Percentiles rank a stretch among this genome's conserved stretches.
phyloP scores from a whole-genome alignment of 2,329 filamentous ascomycete genomes.

The Paraphaeosphaeria sporulosa region DNA sequence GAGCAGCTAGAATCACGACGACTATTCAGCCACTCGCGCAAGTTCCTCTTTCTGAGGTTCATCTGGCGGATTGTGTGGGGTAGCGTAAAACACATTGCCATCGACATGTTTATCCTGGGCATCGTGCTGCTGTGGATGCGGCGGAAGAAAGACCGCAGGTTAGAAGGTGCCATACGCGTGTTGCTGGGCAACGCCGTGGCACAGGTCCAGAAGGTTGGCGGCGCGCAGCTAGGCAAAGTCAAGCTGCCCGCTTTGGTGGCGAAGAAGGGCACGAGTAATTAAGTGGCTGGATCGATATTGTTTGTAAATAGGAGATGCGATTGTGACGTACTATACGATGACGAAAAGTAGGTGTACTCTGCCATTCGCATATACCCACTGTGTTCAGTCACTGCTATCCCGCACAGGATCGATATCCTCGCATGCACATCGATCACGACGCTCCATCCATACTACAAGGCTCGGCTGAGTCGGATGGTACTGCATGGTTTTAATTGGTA shows the following conservation, averaged over 20 bases:
- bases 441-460: no score
- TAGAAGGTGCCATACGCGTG: conserved; percentile 77
- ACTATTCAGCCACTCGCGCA: conserved; percentile 71
- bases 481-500: no score
- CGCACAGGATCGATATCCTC: no score
- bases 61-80: conserved; percentile 78
- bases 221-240: conserved; percentile 31
- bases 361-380: no score
- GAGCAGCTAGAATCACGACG: conserved; percentile 86
- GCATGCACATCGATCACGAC: no score
- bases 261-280: conserved; percentile 22
- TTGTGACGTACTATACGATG: not conserved
- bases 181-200: conserved; percentile 60
- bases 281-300: not conserved
- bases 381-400: no score
- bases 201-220: conserved; percentile 46
- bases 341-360: not conserved
- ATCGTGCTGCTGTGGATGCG: conserved; percentile 77
- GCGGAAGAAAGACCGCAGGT: conserved; percentile 71
- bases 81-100: conserved; percentile 73
- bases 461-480: no score
- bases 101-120: conserved; percentile 72
- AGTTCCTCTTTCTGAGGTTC: conserved; percentile 63
- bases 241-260: conserved; percentile 32
- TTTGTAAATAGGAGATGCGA: not conserved